Evolutionary conservation across 176 grass and related monocot genomes (phyloP).

Genomic region (Coix lacrymajobi): DNA sequence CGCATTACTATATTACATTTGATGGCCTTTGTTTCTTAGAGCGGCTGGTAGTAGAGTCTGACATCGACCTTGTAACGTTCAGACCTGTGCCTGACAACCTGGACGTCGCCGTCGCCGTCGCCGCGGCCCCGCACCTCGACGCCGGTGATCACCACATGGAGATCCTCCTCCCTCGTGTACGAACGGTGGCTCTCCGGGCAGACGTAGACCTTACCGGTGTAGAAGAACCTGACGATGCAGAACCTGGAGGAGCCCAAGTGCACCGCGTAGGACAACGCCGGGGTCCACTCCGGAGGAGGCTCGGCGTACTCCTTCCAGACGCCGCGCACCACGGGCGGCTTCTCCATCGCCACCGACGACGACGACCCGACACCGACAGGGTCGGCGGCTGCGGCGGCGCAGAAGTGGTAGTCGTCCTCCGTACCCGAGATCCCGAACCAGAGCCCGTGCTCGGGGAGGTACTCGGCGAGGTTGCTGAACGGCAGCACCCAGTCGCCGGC

Average conservation of each 20-base stretch:
- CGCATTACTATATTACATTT: no score
- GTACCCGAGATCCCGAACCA: neutral
- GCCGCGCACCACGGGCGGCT: neutral
- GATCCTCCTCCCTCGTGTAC: neutral
- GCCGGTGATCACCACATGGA: neutral
- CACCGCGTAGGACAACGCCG: neutral
- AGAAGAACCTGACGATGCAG: neutral
- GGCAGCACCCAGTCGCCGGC: neutral
- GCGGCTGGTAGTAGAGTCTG: no score
- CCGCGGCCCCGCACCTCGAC: neutral
- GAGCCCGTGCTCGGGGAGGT: neutral
- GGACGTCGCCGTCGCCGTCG: neutral
- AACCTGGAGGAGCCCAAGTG: neutral
- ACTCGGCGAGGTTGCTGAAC: neutral
- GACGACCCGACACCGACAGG: no score
- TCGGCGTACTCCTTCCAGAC: constrained; percentile 5
- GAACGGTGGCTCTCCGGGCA: neutral
- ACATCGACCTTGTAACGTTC: neutral
- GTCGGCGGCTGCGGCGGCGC: neutral
- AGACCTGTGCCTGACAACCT: neutral
- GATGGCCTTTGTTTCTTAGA: no score
- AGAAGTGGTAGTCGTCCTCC: neutral
- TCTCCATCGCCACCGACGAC: neutral
- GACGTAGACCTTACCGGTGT: neutral
- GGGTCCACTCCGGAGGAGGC: neutral